Evolutionary conservation across 2,329 filamentous ascomycete species (phyloP).

Genomic region (Pseudogymnoascus sp.): DNA sequence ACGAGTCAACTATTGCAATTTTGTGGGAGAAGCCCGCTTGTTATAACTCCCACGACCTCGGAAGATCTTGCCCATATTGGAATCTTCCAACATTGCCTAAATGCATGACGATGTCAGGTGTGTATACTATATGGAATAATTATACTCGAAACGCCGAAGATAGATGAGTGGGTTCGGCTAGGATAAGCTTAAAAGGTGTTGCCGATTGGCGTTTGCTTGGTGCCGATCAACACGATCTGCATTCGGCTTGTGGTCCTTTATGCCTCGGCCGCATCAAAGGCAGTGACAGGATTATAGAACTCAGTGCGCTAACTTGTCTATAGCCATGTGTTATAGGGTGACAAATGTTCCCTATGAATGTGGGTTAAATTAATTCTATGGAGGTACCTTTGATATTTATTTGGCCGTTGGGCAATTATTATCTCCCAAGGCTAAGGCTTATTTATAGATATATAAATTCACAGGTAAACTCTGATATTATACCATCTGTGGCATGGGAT

Average conservation of each 20-base stretch:
- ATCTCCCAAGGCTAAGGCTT: too few relatives aligned
- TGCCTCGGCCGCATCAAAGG: not conserved
- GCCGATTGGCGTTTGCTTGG: not conserved
- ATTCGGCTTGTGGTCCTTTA: not conserved
- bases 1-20: not conserved
- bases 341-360: not conserved
- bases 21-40: not conserved
- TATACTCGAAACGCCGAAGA: constrained; percentile 4
- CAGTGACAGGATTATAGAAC: not conserved
- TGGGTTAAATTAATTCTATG: not conserved
- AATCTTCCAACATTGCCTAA: not conserved
- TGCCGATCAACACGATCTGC: not conserved
- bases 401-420: not conserved
- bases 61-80: constrained; percentile 1
- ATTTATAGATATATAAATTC: not conserved
- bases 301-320: not conserved
- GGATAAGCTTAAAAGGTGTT: constrained; percentile 2
- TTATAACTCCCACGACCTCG: not conserved
- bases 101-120: not conserved
- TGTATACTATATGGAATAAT: not conserved
- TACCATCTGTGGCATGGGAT: not conserved
- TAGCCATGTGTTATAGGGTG: not conserved
- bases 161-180: not conserved
- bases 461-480: not conserved
- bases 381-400: not conserved